These are phyloP conservation scores for Mycosarcoma mackinlayi DNA, from an alignment of 1,284 basidiomycete species.

Conservation along the genomic window DNA sequence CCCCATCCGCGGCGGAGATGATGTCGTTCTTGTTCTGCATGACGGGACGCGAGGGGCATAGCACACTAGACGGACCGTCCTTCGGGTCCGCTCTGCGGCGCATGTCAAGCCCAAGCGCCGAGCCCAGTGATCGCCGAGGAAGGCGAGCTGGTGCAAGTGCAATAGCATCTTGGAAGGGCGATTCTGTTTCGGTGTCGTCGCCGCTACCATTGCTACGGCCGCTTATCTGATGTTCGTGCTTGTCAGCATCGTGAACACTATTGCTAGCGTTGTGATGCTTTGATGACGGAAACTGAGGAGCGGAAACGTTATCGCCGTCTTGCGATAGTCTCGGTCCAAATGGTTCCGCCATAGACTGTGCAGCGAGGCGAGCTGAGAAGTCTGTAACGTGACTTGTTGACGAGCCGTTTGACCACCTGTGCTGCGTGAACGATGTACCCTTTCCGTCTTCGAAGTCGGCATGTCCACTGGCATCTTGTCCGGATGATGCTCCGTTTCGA, in stretches of 20 bases:
- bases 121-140: conserved; percentile 30
- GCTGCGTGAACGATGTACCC: neutral
- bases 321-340: conserved; percentile 3
- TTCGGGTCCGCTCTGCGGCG: conserved; percentile 1
- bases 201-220: conserved; percentile 22
- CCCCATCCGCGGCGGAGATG: neutral
- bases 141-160: neutral
- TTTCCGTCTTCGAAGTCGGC: neutral
- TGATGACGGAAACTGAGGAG: neutral
- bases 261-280: conserved; percentile 5
- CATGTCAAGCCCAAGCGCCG: conserved; percentile 30
- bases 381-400: conserved; percentile 27
- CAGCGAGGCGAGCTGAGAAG: conserved; percentile 38
- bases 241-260: neutral
- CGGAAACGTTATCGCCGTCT: conserved; percentile 5
- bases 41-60: neutral
- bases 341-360: conserved; percentile 33
- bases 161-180: conserved; percentile 3
- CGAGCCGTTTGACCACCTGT: conserved; percentile 19
- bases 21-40: conserved; percentile 2
- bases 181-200: conserved; percentile 44
- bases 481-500: neutral
- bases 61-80: neutral
- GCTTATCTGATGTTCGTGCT: neutral
- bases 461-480: conserved; percentile 1